Evolutionary conservation across 176 grass and related monocot genomes (phyloP), one percentile per base, ranked within the genome.

Genomic region (Juncus inflexus): DNA sequence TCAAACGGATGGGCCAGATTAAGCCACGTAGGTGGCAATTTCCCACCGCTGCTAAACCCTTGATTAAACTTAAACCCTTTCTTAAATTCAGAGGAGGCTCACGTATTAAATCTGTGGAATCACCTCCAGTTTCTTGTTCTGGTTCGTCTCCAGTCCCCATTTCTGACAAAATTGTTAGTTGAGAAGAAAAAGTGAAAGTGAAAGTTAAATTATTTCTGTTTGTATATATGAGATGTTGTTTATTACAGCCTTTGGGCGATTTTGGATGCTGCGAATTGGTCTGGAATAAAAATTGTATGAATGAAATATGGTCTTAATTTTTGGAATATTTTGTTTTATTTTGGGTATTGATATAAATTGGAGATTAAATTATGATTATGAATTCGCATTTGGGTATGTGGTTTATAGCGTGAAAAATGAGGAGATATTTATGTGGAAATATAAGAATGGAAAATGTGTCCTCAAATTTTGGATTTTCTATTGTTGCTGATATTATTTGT

Each of bases 1-100:
- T 83, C 47, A 89, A 87, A 83, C 52, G 80, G 54, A 66, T 83
- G 84, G 87, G 87, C 52, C 92, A 96, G 37, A 78, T 88, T 10
- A 96, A 89, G 55, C 79, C 87, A 2, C 77, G 57, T 11, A 68
- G 70, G 65, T 96, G 84, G 82, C 81, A 87, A 53, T 82, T 71
- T 43, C 54, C 55, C 16, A 58, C 58, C 3, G 53, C 66, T 3
- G 12, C 9, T 71, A 14, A 19, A 35, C 53, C 68, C 68, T 55
- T 60, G 28, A 71, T 69, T 42, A 28, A 28, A 28, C 19, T 47
- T 5, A 52, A 56, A 59, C 68, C 68, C 55, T 71, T 71, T 35
- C 54, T 71, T 12, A 71, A 71, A 71, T 71, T 71, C 41, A 71
- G 66, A 14, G 19, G 43, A 9, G 38, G 54, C 58, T 71, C 68